Base-by-base conservation (phyloP, 106 monocot species). In the Narthecium ossifragum region DNA sequence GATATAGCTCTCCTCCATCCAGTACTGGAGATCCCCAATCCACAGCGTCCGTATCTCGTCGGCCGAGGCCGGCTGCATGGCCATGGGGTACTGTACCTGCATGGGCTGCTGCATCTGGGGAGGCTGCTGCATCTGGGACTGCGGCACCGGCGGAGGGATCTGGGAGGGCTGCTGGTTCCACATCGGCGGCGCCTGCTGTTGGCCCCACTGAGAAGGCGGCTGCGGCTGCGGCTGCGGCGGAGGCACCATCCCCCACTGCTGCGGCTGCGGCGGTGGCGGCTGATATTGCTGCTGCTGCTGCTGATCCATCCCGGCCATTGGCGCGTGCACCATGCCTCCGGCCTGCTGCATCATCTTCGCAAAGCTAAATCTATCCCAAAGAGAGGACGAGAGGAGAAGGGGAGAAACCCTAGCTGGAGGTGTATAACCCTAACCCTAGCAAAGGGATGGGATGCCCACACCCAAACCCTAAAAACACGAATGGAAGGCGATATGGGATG, bases 1-100 rank as follows among this genome's bases (percentile, higher is more conserved):
- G 24, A 93, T 23, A 55, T 85, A 93, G 48, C 31, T 79, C 70
- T 93, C 93, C 31, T 93, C 93, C 88, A 93, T 93, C 93, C 88
- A 93, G 50, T 82, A 80, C 77, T 82, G 93, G 41, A 93, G 53
- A 55, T 93, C 85, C 23, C 93, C 88, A 18, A 93, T 85, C 92
- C 92, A 93, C 14, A 92, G 78, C 24, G 81, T 85, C 53, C 81
- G 65, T 23, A 81, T 70, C 84, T 88, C 93, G 6, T 88, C 80
- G 0, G 73, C 34, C 24, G 73, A 43, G 15, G 18, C 61, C 7
- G 80, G 54, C 46, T 26, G 67, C n/a, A 38, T 8, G 12, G 58
- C 36, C 20, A 38, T 31, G 0, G 36, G 34, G 25, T 37, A 36
- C 36, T 36, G 37, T 20, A 38, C 36, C 58, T 58, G 58, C 40